Evolutionary conservation across 441 rosid species (phyloP), one percentile per base, ranked within the genome.

Genomic region (Eutrema salsugineum): DNA sequence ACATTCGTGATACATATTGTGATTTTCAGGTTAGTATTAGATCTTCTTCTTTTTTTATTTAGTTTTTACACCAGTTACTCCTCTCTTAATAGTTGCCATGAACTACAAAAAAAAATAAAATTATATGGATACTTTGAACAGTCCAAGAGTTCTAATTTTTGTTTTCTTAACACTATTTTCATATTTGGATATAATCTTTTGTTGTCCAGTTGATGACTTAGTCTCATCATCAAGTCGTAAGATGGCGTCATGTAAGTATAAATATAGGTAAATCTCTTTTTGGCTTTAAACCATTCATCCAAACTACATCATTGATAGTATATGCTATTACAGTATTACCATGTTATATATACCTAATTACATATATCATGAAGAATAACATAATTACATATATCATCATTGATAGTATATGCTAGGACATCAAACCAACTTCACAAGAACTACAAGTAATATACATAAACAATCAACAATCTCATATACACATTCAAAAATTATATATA

Each of bases 401-500:
- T 27, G 17, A 3, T 8, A 36, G 63, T 36, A 16, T 38, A 27
- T 48, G 60, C 3, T 47, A 44, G 10, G 22, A 49, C 30, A 59
- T 5, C 32, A 17, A 61, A 33, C 20, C 20, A 70, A 59, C 68
- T 70, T 60, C 51, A 28, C 53, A 70, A 39, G 5, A 60, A 60
- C 3, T 60, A 49, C 59, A 69, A 59, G 17, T 49, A 60, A 36
- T 24, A 36, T 24, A 38, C 50, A 20, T 43, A 11, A 48, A 28
- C 17, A 60, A 49, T 70, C 32, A 59, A 40, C 17, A 47, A 42
- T 28, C 35, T 28, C 17, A 39, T 47, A 46, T 33, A 46, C 28
- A 17, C 15, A 15, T 49, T 36, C 15, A 38, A 14, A 22, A 10
- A 20, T 36, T 36, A 53, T 28, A 33, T 56, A n/a, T n/a, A n/a